A percentile compares a stretch with the other conserved stretches of the same genome.
Evolutionary conservation across 257 asterid species (phyloP).

Genomic region (Ilex aquifolium): DNA sequence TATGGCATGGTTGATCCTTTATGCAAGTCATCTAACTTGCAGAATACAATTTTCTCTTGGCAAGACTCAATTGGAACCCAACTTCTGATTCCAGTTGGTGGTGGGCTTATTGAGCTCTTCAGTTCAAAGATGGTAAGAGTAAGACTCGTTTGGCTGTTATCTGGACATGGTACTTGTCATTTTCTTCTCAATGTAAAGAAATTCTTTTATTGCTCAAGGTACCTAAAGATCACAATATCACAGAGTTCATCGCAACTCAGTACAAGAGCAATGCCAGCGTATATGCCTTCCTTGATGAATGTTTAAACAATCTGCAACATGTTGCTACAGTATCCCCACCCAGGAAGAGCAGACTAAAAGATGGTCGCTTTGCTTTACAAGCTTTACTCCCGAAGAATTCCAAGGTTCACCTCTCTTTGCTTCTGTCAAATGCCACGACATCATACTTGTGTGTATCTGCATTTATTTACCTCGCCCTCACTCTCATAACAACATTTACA

Average conservation of each 20-base stretch:
- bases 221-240: conserved; percentile 40
- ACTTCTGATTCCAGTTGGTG: conserved; percentile 58
- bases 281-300: too few relatives aligned
- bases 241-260: conserved; percentile 38
- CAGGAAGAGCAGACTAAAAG: conserved; percentile 68
- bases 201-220: conserved; percentile 31
- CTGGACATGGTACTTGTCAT: not conserved
- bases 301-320: too few relatives aligned
- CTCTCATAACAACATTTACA: conserved; percentile 8
- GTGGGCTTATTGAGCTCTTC: conserved; percentile 63
- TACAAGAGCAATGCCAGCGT: conserved; percentile 6
- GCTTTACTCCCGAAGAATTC: conserved; percentile 76
- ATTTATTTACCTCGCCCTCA: not conserved
- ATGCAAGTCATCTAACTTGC: too few relatives aligned
- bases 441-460: not conserved
- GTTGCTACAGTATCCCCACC: too few relatives aligned
- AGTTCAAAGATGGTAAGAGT: conserved; percentile 41
- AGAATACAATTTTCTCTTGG: conserved; percentile 1
- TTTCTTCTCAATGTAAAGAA: not conserved
- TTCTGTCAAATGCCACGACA: not conserved
- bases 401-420: conserved; percentile 35
- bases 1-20: too few relatives aligned
- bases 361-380: conserved; percentile 59
- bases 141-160: not conserved
- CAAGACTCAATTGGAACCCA: conserved; percentile 63